Conservation (phyloP, 768 basidiomycete genomes). For the Serendipita sp. region DNA sequence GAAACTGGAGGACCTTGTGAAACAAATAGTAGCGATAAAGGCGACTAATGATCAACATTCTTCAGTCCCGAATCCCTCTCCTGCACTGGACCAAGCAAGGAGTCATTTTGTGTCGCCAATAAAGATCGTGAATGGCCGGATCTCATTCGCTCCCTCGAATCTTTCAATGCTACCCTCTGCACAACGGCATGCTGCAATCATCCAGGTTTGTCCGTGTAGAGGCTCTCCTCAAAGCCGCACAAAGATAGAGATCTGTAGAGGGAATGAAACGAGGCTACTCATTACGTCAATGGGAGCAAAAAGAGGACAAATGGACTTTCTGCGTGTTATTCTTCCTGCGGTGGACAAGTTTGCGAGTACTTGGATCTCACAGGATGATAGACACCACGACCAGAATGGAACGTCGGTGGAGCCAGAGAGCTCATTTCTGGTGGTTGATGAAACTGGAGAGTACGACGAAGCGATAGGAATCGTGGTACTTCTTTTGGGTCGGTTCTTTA, state of each 20-base stretch:
- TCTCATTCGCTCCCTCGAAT: neutral
- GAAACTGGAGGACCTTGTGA: conserved; percentile 35
- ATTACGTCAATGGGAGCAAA: conserved; percentile 27
- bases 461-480: conserved; percentile 1
- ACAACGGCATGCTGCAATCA: conserved; percentile 4
- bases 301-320: conserved; percentile 34
- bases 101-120: neutral
- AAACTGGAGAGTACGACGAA: conserved; percentile 44
- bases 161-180: conserved; percentile 13
- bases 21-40: neutral
- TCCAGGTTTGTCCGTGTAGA: no score
- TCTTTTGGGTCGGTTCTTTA: neutral
- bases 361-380: conserved; percentile 26
- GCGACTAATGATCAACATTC: no score
- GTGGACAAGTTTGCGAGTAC: conserved; percentile 30
- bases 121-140: conserved; percentile 10
- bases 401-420: conserved; percentile 23
- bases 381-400: conserved; percentile 47
- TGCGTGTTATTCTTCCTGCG: conserved; percentile 32
- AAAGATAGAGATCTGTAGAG: no score
- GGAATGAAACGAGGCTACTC: neutral
- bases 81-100: no score
- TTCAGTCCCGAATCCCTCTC: no score
- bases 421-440: conserved; percentile 42
- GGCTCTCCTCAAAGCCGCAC: no score